These are phyloP conservation scores for Onygenales sp. DNA, from an alignment of 2,329 filamentous ascomycete species.

Conservation along the genomic window DNA sequence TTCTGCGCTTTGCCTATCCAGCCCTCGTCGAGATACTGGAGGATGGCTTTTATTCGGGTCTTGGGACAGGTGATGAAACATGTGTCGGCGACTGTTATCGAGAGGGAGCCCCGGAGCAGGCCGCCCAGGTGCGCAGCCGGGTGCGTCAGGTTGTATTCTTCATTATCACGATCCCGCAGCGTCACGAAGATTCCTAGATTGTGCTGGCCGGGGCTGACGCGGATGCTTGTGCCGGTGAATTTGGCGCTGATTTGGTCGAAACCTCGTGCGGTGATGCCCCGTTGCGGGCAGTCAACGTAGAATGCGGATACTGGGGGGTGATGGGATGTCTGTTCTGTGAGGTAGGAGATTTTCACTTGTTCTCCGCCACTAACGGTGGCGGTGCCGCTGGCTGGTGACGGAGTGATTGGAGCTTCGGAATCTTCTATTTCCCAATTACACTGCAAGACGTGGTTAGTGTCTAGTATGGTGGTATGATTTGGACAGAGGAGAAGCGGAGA, in stretches of 20 bases:
- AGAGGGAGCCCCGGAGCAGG: conserved; percentile 75
- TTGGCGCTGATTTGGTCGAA: conserved; percentile 97
- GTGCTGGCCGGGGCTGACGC: conserved; percentile 82
- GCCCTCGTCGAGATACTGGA: conserved; percentile 88
- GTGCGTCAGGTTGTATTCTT: conserved; percentile 92
- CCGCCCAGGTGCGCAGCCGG: conserved; percentile 89
- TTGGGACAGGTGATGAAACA: conserved; percentile 85
- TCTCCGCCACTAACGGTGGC: conserved; percentile 22
- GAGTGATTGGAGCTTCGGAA: conserved; percentile 54
- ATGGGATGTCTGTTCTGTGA: conserved; percentile 96
- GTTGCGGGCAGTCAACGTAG: conserved; percentile 83
- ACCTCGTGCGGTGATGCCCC: conserved; percentile 75
- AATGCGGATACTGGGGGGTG: conserved; percentile 96
- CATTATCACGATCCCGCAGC: conserved; percentile 66
- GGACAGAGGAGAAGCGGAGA: not conserved
- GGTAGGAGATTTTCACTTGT: conserved; percentile 73
- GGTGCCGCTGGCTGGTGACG: conserved; percentile 22
- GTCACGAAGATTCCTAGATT: conserved; percentile 95
- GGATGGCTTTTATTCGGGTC: conserved; percentile 81
- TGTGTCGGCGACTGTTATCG: conserved; percentile 79
- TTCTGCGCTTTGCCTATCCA: conserved; percentile 91
- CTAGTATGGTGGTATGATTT: not conserved
- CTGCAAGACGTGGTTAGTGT: conserved; percentile 34
- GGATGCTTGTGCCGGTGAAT: conserved; percentile 91
- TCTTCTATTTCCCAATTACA: conserved; percentile 94